phyloP scores from a whole-genome alignment of 2,329 filamentous ascomycete species.

The Diaporthe longicolla region DNA sequence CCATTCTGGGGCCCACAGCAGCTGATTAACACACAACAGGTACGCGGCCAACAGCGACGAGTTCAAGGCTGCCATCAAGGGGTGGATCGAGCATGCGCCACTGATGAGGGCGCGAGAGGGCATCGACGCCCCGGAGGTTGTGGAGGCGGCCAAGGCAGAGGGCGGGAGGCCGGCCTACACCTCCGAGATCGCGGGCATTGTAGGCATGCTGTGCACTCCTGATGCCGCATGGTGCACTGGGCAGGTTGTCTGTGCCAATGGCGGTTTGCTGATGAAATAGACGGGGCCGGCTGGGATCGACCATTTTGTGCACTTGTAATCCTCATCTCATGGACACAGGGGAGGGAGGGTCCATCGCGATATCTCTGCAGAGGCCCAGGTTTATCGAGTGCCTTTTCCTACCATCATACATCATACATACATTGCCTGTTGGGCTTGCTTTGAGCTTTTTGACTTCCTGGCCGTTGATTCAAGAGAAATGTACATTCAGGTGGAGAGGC shows the following conservation, averaged over 20 bases:
- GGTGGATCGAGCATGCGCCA: conserved; percentile 68
- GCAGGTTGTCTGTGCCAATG: conserved; percentile 84
- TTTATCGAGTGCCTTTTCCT: background rate
- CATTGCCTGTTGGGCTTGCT: background rate
- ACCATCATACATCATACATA: too few relatives aligned
- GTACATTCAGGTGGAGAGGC: background rate
- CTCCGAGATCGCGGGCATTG: conserved; percentile 80
- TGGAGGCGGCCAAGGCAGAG: conserved; percentile 69
- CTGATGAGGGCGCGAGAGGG: conserved; percentile 72
- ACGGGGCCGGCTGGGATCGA: background rate
- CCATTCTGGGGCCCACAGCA: too few relatives aligned
- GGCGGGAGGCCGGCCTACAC: conserved; percentile 75
- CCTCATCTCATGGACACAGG: background rate
- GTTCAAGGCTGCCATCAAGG: conserved; percentile 58
- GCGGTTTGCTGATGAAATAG: conserved; percentile 71
- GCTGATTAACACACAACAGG: background rate
- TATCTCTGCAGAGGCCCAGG: background rate
- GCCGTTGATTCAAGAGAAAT: background rate
- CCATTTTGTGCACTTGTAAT: background rate
- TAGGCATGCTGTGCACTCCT: conserved; percentile 80
- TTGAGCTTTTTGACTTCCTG: background rate
- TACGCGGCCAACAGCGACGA: conserved; percentile 58
- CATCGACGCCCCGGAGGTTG: conserved; percentile 73
- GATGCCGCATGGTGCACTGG: conserved; percentile 86
- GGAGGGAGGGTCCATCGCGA: background rate